Conservation (phyloP, 169 alveolate genomes). For the Besnoitia besnoiti region DNA sequence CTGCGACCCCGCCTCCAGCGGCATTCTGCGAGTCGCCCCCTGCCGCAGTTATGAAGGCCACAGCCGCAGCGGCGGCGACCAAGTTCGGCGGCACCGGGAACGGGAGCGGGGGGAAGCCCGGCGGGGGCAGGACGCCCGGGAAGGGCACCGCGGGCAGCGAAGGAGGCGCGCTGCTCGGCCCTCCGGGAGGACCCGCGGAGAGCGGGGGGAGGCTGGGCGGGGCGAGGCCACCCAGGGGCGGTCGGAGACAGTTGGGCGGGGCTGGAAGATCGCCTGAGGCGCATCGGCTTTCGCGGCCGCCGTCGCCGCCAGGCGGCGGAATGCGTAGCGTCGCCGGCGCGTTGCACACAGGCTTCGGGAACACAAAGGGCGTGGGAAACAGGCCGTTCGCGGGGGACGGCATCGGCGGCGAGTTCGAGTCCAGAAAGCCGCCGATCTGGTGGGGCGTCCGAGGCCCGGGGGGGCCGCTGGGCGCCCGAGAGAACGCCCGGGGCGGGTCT, state of each 20-base stretch:
- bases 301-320: no score
- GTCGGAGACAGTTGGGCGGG: neutral
- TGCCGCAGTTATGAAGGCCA: neutral
- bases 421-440: neutral
- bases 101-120: slow-evolving; percentile 22
- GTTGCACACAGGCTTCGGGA: neutral
- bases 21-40: neutral
- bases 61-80: slow-evolving; percentile 27
- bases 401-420: neutral
- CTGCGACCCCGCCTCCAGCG: neutral
- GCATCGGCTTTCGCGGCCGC: neutral
- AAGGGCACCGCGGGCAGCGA: neutral
- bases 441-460: neutral
- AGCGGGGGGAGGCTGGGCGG: neutral
- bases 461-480: neutral
- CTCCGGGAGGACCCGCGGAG: neutral
- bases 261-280: neutral
- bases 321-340: neutral
- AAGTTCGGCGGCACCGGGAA: slow-evolving; percentile 19
- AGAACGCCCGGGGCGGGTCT: neutral
- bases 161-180: neutral
- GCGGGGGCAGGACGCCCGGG: slow-evolving; percentile 22
- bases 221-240: neutral
- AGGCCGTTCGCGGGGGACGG: neutral
- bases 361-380: neutral